phyloP scores from a whole-genome alignment of 805 yeast species.

The Wickerhamomyces strasburgensis region DNA sequence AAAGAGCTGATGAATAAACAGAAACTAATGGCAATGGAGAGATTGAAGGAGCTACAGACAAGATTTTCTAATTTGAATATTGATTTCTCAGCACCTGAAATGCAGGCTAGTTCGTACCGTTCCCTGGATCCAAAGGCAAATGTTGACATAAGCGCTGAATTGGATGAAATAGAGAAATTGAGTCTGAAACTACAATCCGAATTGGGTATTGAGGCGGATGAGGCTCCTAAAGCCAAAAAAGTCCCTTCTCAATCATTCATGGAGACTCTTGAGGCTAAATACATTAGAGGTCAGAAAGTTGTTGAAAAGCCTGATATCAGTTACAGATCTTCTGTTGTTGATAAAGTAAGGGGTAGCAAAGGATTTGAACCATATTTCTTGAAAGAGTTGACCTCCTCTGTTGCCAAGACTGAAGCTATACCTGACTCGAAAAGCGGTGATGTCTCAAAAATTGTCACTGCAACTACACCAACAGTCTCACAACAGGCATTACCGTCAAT shows the following conservation, averaged over 20 bases:
- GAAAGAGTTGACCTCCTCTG: conserved; percentile 48
- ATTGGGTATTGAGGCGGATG: conserved; percentile 7
- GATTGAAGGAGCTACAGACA: conserved; percentile 65
- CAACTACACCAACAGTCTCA: conserved; percentile 25
- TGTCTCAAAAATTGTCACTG: conserved; percentile 10
- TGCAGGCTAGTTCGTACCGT: conserved; percentile 16
- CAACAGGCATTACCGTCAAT: conserved; percentile 31
- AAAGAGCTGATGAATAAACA: conserved; percentile 55
- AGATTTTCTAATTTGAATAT: conserved; percentile 62
- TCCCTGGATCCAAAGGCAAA: conserved; percentile 34
- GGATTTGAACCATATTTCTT: conserved; percentile 45
- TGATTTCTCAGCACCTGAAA: conserved; percentile 34
- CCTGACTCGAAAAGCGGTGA: conserved; percentile 11
- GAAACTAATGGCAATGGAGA: conserved; percentile 61
- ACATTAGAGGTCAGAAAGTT: conserved; percentile 39
- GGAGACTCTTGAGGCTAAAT: conserved; percentile 38
- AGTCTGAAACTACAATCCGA: conserved; percentile 19
- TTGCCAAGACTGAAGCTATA: conserved; percentile 32
- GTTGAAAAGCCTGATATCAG: conserved; percentile 17
- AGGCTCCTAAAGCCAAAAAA: conserved; percentile 1
- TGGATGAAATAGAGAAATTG: conserved; percentile 25
- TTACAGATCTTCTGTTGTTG: conserved; percentile 21
- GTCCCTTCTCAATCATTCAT: conserved; percentile 22
- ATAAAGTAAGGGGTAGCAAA: conserved; percentile 29
- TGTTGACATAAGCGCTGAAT: conserved; percentile 35